Percentiles rank a stretch among this genome's conserved stretches.
Conservation (phyloP, 228 moss, liverwort and hornwort species). For the Sphagnum fallax region DNA sequence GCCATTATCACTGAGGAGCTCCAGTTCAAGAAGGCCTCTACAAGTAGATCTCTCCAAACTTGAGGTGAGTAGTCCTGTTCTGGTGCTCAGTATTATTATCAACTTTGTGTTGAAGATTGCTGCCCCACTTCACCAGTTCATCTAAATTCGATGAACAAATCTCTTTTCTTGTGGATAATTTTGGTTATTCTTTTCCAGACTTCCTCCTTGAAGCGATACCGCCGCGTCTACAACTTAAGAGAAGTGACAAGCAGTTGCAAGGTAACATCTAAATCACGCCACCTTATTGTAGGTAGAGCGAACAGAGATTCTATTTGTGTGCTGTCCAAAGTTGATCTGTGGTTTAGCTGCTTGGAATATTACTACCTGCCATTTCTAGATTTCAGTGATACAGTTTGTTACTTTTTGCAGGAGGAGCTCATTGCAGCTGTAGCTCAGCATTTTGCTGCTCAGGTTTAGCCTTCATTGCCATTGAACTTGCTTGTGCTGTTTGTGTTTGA, state of each 20-base stretch:
- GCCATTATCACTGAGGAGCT: slow-evolving; percentile 61
- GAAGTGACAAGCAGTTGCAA: slow-evolving; percentile 93
- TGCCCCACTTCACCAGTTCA: too few relatives aligned
- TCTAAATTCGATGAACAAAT: too few relatives aligned
- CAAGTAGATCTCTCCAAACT: slow-evolving; percentile 97
- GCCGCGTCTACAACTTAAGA: slow-evolving; percentile 88
- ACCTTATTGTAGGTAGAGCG: too few relatives aligned
- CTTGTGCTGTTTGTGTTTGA: background rate
- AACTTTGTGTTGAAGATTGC: too few relatives aligned
- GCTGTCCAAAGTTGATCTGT: too few relatives aligned
- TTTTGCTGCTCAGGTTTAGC: slow-evolving; percentile 81
- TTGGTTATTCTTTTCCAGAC: slow-evolving; percentile 35
- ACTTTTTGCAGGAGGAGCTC: slow-evolving; percentile 74
- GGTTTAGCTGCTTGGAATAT: too few relatives aligned
- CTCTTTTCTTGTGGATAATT: background rate
- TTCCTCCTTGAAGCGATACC: slow-evolving; percentile 84
- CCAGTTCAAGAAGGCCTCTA: slow-evolving; percentile 49
- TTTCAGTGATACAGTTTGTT: too few relatives aligned
- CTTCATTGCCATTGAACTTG: background rate
- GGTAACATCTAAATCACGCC: slow-evolving; percentile 19
- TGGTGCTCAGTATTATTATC: background rate
- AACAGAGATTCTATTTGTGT: too few relatives aligned
- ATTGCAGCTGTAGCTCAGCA: slow-evolving; percentile 89
- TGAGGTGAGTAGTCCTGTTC: slow-evolving; percentile 38
- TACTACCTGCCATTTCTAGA: too few relatives aligned